Conservation (phyloP, 306 rosid genomes). For the Hippophae rhamnoides region DNA sequence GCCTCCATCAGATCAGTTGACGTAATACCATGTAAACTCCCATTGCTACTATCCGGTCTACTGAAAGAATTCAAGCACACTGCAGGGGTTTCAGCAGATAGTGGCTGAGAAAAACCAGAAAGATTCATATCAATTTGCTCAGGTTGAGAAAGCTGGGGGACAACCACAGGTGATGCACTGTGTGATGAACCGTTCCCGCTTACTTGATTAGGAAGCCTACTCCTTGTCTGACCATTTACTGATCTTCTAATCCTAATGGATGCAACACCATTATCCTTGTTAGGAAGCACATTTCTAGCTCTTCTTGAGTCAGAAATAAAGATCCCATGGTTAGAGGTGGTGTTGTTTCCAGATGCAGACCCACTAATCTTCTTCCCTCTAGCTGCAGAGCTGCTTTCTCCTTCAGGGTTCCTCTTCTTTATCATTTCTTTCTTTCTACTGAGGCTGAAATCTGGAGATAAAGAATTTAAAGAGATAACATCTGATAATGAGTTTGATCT, state of each 20-base stretch:
- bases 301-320: constrained; percentile 68
- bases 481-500: constrained; percentile 73
- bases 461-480: constrained; percentile 46
- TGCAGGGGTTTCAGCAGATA: constrained; percentile 35
- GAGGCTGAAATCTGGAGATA: constrained; percentile 41
- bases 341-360: constrained; percentile 34
- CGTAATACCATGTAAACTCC: constrained; percentile 23
- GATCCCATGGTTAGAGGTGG: constrained; percentile 46
- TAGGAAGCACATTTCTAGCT: constrained; percentile 39
- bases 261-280: constrained; percentile 37
- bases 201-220: constrained; percentile 49
- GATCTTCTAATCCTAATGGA: constrained; percentile 58
- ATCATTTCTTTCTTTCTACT: constrained; percentile 45
- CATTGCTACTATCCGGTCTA: constrained; percentile 44
- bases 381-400: constrained; percentile 69
- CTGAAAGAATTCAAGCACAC: constrained; percentile 34
- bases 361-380: constrained; percentile 74
- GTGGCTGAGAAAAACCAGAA: constrained; percentile 35
- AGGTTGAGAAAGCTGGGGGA: constrained; percentile 41
- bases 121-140: constrained; percentile 28
- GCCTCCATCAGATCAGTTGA: constrained; percentile 21
- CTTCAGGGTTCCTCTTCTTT: constrained; percentile 59
- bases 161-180: constrained; percentile 25
- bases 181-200: constrained; percentile 32
- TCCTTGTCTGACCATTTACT: constrained; percentile 36